Evolutionary conservation across 345 rosid genomes (phyloP), one percentile per base, ranked within the genome.

Genomic region (Eucalyptus curtisii): DNA sequence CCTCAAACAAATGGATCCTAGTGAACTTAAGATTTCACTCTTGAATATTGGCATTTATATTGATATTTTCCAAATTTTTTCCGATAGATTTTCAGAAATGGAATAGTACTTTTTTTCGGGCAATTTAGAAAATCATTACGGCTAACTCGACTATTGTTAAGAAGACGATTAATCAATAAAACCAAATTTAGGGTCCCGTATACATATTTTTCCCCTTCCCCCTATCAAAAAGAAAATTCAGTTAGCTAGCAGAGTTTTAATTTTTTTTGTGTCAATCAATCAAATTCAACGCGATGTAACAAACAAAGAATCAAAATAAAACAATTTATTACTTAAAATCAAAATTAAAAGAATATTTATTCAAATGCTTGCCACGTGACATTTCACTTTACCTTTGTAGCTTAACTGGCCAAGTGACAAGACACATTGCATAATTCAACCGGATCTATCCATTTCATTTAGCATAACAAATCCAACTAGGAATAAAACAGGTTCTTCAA

Each of bases 361-460:
- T n/a, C 40, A n/a, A 13, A n/a, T 66, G 10, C 40, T 3, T 2
- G 0, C 2, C n/a, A 4, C 20, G 13, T 33, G 44, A 68, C 13
- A 68, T 10, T 68, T 33, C 44, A 33, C 44, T 68, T 71, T 71
- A 16, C 12, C 44, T n/a, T 17, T 33, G 25, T 37, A 37, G 37
- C 13, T 37, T 37, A 37, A 71, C 13, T 37, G 45, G 7, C 14
- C 44, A 68, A 3, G 4, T 37, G 8, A 7, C 45, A 33, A 71
- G 45, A 71, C 25, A 71, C 44, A 19, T 37, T 22, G 25, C 45
- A 37, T 71, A 61, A 61, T 61, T 30, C 68, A 61, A 27, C 68
- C 17, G 12, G 68, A 12, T 61, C 68, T 14, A 30, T 61, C 68
- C n/a, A 61, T 27, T 61, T 61, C 16, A 6, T 61, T 27, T 30